phyloP scores from a whole-genome alignment of 768 basidiomycete species.

The Russula sp. region DNA sequence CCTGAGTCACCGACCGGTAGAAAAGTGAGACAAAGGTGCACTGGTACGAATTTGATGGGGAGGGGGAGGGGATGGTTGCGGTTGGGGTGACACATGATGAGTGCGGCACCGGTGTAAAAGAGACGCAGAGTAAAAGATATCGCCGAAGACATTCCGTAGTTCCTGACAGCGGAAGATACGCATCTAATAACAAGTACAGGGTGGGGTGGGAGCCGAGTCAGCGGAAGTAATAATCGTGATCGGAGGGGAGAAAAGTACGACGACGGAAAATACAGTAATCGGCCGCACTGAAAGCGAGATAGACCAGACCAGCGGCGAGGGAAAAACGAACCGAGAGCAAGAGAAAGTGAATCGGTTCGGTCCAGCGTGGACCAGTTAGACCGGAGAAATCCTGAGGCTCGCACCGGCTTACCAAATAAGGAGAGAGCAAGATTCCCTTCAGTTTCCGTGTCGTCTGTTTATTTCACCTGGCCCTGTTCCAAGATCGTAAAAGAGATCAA shows the following conservation, averaged over 20 bases:
- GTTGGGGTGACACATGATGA: background rate
- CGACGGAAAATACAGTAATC: conserved; percentile 11
- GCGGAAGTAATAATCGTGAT: conserved; percentile 20
- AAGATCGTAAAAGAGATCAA: conserved; percentile 24
- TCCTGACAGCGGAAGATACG: background rate
- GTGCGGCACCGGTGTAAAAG: background rate
- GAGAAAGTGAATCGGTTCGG: background rate
- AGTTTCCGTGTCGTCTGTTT: conserved; percentile 18
- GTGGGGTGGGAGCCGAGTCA: background rate
- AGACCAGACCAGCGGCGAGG: background rate
- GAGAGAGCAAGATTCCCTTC: conserved; percentile 14
- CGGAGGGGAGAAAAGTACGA: background rate
- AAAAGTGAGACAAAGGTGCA: background rate
- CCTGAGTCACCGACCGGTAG: conserved; percentile 2
- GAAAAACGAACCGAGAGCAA: background rate
- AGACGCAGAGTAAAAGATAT: background rate
- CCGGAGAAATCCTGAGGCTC: conserved; percentile 16
- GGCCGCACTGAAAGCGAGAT: conserved; percentile 21
- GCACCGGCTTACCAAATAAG: conserved; percentile 15
- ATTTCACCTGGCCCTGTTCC: conserved; percentile 17
- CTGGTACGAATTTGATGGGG: conserved; percentile 9
- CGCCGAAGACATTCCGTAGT: background rate
- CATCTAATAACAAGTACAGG: background rate
- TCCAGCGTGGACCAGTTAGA: background rate
- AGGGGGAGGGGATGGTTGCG: background rate